These are phyloP conservation scores for Morella rubra DNA, from an alignment of 306 rosid genomes.

Conservation along the genomic window DNA sequence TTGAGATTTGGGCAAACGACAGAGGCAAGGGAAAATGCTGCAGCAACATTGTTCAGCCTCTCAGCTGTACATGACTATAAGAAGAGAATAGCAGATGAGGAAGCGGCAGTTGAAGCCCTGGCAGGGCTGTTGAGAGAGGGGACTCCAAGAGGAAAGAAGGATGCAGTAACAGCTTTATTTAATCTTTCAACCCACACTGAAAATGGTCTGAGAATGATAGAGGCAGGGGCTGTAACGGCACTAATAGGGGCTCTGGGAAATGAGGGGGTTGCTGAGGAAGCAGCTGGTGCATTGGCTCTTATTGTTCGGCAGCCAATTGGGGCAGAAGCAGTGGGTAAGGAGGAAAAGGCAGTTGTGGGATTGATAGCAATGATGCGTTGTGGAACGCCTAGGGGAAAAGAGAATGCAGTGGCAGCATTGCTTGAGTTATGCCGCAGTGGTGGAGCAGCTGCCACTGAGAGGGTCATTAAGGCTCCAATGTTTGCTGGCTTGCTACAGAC, in stretches of 20 bases:
- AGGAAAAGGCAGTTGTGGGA: slow-evolving; percentile 72
- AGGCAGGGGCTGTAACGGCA: slow-evolving; percentile 74
- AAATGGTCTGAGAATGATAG: slow-evolving; percentile 71
- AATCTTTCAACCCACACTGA: slow-evolving; percentile 84
- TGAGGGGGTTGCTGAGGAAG: slow-evolving; percentile 92
- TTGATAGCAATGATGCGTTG: slow-evolving; percentile 83
- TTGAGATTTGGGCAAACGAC: slow-evolving; percentile 80
- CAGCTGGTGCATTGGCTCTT: slow-evolving; percentile 86
- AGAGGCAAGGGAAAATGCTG: slow-evolving; percentile 93
- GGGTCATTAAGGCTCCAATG: slow-evolving; percentile 77
- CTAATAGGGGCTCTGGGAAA: slow-evolving; percentile 69
- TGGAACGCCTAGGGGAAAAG: slow-evolving; percentile 90
- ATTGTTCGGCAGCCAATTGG: slow-evolving; percentile 75
- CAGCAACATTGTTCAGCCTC: slow-evolving; percentile 93
- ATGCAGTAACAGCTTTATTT: slow-evolving; percentile 88
- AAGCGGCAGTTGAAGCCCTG: slow-evolving; percentile 72
- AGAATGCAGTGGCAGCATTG: slow-evolving; percentile 94
- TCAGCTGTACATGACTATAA: slow-evolving; percentile 88
- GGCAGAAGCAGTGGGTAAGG: slow-evolving; percentile 66
- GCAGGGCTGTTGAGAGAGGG: slow-evolving; percentile 73
- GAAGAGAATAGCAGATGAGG: slow-evolving; percentile 79
- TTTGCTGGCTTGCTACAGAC: slow-evolving; percentile 85
- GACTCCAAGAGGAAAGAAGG: slow-evolving; percentile 87
- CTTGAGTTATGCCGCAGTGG: slow-evolving; percentile 94
- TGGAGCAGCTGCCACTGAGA: slow-evolving; percentile 73